A percentile compares a stretch with the other conserved stretches of the same genome.
phyloP scores from a whole-genome alignment of 805 yeast genomes.

The Candida saitoana region DNA sequence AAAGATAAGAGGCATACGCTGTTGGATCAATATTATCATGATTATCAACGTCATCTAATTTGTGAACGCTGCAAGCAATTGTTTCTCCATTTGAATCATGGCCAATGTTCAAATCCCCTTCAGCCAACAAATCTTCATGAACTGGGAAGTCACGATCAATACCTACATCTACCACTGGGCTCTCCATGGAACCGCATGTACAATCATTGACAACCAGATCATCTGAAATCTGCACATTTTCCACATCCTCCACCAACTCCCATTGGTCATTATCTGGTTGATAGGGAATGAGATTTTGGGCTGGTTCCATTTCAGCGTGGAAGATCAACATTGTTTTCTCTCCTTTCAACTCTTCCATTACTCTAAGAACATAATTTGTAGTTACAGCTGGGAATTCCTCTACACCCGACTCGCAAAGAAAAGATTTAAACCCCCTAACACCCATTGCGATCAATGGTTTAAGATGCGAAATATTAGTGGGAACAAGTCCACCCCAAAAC shows the following conservation, averaged over 20 bases:
- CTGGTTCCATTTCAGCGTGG: constrained; percentile 85
- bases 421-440: constrained; percentile 91
- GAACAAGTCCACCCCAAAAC: constrained; percentile 95
- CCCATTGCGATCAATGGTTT: constrained; percentile 78
- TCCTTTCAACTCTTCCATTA: constrained; percentile 60
- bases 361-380: constrained; percentile 59
- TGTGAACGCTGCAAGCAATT: no score
- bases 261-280: no score
- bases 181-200: no score
- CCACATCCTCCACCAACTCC: no score
- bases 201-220: no score
- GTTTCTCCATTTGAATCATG: no score
- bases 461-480: constrained; percentile 66
- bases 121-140: no score
- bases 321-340: constrained; percentile 75
- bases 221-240: no score
- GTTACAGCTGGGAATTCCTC: constrained; percentile 88
- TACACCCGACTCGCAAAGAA: constrained; percentile 91
- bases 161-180: no score
- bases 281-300: constrained; percentile 4
- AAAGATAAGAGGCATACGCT: constrained; percentile 66
- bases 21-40: constrained; percentile 51
- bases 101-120: no score
- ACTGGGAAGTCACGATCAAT: no score
- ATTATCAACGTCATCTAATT: no score